These are phyloP conservation scores for Sambucus nigra DNA, from an alignment of 129 eudicot species.

Conservation along the genomic window DNA sequence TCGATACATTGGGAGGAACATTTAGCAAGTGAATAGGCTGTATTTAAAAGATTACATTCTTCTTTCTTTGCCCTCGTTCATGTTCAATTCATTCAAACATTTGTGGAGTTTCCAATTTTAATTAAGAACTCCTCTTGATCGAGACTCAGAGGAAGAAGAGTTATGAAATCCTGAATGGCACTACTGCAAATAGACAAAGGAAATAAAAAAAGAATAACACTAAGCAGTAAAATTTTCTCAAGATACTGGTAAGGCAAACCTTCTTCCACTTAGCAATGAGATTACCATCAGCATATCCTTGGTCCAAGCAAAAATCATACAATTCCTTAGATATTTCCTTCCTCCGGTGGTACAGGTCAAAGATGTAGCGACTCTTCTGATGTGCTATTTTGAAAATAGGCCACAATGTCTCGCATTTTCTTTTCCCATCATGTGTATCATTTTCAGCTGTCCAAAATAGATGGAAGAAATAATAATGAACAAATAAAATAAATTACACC, in stretches of 20 bases:
- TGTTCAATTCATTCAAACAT: background rate
- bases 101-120: background rate
- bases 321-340: conserved; percentile 60
- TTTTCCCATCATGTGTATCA: conserved; percentile 73
- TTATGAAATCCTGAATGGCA: background rate
- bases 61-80: too few species aligned
- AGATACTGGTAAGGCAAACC: conserved; percentile 24
- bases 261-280: conserved; percentile 86
- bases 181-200: background rate
- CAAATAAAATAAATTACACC: background rate
- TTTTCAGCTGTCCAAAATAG: conserved; percentile 52
- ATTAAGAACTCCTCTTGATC: too few species aligned
- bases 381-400: conserved; percentile 84
- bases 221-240: background rate
- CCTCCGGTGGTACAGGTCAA: conserved; percentile 62
- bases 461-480: too few species aligned
- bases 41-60: too few species aligned
- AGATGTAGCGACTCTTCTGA: conserved; percentile 76
- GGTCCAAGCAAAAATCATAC: conserved; percentile 75
- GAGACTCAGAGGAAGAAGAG: background rate
- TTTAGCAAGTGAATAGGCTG: too few species aligned
- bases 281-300: conserved; percentile 73
- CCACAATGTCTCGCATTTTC: conserved; percentile 77
- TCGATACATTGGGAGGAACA: too few species aligned
- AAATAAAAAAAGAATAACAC: too few species aligned